Percentiles rank a stretch among this genome's conserved stretches.
These are phyloP conservation scores for Boletus edulis DNA, from an alignment of 768 basidiomycete genomes.

Conservation along the genomic window DNA sequence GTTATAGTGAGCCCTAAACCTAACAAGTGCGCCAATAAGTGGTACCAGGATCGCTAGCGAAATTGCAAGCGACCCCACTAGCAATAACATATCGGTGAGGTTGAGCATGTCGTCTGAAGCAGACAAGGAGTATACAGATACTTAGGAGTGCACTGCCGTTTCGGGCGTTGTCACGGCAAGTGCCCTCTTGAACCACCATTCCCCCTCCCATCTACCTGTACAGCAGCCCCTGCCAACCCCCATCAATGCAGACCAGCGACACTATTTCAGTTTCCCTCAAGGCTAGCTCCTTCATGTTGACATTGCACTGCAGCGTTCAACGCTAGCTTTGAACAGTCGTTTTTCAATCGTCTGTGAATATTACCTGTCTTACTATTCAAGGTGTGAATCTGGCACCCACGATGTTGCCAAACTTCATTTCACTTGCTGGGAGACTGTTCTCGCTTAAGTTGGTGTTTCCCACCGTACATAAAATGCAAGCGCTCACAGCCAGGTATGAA, in stretches of 20 bases:
- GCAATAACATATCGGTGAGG: constrained; percentile 39
- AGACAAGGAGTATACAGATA: background rate
- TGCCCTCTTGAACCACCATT: constrained; percentile 36
- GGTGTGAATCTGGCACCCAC: background rate
- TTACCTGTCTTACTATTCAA: background rate
- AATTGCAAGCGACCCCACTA: constrained; percentile 45
- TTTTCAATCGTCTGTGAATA: background rate
- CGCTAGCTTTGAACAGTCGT: background rate
- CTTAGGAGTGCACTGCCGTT: constrained; percentile 9
- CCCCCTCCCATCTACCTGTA: background rate
- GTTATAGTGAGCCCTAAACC: constrained; percentile 82
- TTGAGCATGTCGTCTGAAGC: constrained; percentile 28
- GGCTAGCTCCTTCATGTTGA: background rate
- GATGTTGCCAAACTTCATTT: background rate
- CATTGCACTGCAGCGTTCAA: background rate
- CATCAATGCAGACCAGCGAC: background rate
- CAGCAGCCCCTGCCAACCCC: background rate
- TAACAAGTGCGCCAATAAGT: constrained; percentile 65
- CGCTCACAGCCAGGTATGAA: background rate
- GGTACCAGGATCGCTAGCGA: constrained; percentile 60
- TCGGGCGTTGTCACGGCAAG: constrained; percentile 26
- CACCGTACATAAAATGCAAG: background rate
- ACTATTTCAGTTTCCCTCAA: background rate
- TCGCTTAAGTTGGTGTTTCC: constrained; percentile 7
- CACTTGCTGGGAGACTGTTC: background rate